Conservation (phyloP, 306 rosid genomes). For the Lathyrus aphaca region DNA sequence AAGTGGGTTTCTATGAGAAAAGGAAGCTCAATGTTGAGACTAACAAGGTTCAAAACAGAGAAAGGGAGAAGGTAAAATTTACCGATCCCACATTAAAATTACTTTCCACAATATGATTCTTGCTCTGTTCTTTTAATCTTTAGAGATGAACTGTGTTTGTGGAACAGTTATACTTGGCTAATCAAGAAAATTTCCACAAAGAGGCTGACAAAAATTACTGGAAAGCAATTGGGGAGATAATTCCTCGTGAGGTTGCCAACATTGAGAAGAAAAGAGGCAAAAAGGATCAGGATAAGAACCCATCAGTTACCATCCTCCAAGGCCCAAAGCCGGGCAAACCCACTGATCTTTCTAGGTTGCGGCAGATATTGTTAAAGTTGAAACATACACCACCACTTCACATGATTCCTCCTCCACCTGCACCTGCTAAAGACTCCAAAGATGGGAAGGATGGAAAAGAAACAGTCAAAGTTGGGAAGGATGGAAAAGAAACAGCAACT, state of each 20-base stretch:
- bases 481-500: constrained; percentile 65
- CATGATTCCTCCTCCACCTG: constrained; percentile 89
- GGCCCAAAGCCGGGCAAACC: constrained; percentile 99
- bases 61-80: constrained; percentile 82
- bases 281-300: constrained; percentile 91
- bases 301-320: constrained; percentile 77
- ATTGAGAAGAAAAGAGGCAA: constrained; percentile 90
- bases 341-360: constrained; percentile 90
- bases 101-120: not conserved
- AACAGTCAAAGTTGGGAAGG: constrained; percentile 68
- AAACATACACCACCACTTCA: constrained; percentile 95
- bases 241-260: constrained; percentile 88
- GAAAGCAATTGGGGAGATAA: constrained; percentile 89
- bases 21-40: constrained; percentile 82
- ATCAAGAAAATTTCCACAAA: constrained; percentile 88
- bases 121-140: constrained; percentile 24
- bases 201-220: constrained; percentile 95
- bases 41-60: constrained; percentile 78
- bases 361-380: constrained; percentile 80
- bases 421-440: constrained; percentile 64
- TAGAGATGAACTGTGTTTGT: constrained; percentile 20
- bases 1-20: constrained; percentile 82
- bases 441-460: constrained; percentile 68
- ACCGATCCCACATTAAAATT: not conserved
- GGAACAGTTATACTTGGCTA: constrained; percentile 68